A percentile compares a stretch with the other conserved stretches of the same genome.
phyloP scores from a whole-genome alignment of 805 yeast species.

The Naumovozyma dairenensis region DNA sequence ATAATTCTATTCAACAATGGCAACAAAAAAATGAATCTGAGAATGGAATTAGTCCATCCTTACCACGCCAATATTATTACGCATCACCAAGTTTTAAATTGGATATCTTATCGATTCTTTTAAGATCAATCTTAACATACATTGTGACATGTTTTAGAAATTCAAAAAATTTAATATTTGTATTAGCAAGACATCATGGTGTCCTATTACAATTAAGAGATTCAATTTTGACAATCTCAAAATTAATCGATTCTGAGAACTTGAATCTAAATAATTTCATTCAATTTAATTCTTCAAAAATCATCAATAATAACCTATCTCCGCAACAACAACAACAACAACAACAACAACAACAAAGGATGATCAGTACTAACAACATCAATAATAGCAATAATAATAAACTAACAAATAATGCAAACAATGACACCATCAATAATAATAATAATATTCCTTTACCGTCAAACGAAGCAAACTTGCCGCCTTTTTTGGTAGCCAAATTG shows the following conservation, averaged over 20 bases:
- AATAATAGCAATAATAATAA: slow-evolving; percentile 3
- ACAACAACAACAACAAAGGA: not conserved
- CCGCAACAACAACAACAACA: not conserved
- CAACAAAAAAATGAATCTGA: no score
- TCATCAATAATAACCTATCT: no score
- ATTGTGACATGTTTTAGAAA: slow-evolving; percentile 42
- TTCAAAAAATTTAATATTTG: slow-evolving; percentile 44
- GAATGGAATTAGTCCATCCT: no score
- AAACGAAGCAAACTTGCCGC: not conserved
- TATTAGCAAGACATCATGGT: slow-evolving; percentile 33
- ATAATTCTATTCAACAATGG: slow-evolving; percentile 3
- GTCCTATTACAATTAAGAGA: slow-evolving; percentile 23
- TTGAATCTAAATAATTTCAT: slow-evolving; percentile 3
- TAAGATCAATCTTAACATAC: slow-evolving; percentile 46
- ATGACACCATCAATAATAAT: slow-evolving; percentile 7
- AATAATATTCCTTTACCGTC: not conserved
- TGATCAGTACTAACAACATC: not conserved
- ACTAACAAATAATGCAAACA: slow-evolving; percentile 4
- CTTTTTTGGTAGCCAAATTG: not conserved
- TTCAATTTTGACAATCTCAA: slow-evolving; percentile 15
- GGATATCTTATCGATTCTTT: slow-evolving; percentile 49
- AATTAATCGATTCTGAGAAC: slow-evolving; percentile 7
- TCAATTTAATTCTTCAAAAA: no score
- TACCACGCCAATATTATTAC: no score
- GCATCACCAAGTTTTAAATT: slow-evolving; percentile 33